These are phyloP conservation scores for Clarireedia homoeocarpa DNA, from an alignment of 2,329 filamentous ascomycete species.

Conservation along the genomic window DNA sequence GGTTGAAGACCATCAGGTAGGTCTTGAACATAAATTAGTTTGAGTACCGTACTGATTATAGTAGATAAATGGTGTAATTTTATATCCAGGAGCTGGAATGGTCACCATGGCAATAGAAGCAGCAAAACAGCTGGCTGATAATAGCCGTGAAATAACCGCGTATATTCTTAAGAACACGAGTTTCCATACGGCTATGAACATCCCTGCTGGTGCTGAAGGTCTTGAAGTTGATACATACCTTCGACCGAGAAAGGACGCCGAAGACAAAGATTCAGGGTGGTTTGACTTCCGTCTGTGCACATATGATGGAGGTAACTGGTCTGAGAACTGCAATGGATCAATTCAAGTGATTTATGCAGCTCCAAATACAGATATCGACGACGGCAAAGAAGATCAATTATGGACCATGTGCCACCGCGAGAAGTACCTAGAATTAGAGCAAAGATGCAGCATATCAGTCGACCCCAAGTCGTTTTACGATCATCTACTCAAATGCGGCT, in stretches of 20 bases:
- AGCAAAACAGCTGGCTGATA: constrained; percentile 10
- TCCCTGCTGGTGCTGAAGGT: background rate
- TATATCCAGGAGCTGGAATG: constrained; percentile 29
- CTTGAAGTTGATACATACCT: background rate
- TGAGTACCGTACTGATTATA: background rate
- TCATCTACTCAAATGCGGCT: constrained; percentile 32
- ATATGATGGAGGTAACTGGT: background rate
- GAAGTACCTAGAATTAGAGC: background rate
- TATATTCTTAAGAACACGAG: background rate
- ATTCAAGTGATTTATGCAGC: background rate
- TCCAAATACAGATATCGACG: background rate
- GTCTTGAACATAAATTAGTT: background rate
- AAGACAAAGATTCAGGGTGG: background rate
- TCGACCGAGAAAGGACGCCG: background rate
- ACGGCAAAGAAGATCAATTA: background rate
- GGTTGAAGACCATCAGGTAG: constrained; percentile 10
- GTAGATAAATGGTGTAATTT: constrained; percentile 8
- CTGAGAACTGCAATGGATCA: background rate
- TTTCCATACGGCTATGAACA: constrained; percentile 15
- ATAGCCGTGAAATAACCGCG: background rate
- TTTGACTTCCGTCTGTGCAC: background rate
- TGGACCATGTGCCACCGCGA: background rate
- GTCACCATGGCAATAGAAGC: constrained; percentile 29
- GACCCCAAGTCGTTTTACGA: background rate
- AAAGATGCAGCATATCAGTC: background rate